phyloP scores from a whole-genome alignment of 169 alveolate genomes.

The Neospora caninum region DNA sequence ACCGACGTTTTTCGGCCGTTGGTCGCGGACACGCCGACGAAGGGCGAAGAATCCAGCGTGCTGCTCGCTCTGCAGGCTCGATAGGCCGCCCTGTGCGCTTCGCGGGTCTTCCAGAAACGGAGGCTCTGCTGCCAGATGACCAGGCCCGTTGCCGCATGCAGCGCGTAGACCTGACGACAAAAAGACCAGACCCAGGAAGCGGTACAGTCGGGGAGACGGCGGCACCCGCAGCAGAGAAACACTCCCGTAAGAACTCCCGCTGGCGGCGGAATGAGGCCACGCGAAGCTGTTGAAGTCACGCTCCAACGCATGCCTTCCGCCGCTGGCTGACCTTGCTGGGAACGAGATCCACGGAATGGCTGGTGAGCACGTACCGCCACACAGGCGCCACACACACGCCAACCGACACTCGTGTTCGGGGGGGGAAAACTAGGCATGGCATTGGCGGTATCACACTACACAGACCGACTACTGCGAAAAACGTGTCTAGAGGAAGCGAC shows the following conservation, averaged over 20 bases:
- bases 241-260: too few relatives aligned
- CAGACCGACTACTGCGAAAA: too few relatives aligned
- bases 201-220: background rate
- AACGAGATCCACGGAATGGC: background rate
- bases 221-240: too few relatives aligned
- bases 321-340: background rate
- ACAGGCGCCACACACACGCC: too few relatives aligned
- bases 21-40: constrained; percentile 2
- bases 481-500: too few relatives aligned
- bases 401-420: too few relatives aligned
- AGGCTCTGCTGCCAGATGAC: constrained; percentile 51
- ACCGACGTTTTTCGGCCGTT: constrained; percentile 28
- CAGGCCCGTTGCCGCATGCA: constrained; percentile 61
- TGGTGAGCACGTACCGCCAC: too few relatives aligned
- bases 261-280: background rate
- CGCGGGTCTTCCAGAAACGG: background rate
- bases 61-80: background rate
- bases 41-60: background rate
- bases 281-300: background rate
- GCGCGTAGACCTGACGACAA: constrained; percentile 46
- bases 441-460: too few relatives aligned
- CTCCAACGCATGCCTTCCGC: background rate
- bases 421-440: too few relatives aligned
- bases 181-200: background rate
- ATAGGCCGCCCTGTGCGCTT: background rate